Conservation (phyloP, 2,329 filamentous ascomycete genomes). For the Myrmaecium sp. region DNA sequence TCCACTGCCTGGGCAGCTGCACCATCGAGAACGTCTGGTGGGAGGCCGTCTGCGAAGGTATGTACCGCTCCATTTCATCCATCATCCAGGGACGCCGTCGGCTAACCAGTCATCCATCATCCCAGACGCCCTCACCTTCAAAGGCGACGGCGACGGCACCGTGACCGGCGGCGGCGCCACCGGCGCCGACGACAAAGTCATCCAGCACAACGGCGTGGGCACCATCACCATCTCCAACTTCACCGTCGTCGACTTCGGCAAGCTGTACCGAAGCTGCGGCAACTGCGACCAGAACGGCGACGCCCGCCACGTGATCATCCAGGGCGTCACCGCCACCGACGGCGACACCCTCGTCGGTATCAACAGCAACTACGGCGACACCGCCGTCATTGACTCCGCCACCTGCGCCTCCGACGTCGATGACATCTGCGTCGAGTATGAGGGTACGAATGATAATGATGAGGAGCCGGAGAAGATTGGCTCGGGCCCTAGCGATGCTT, state of each 20-base stretch:
- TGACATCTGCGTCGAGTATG: slow-evolving; percentile 19
- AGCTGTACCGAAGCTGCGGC: slow-evolving; percentile 32
- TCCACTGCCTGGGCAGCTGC: slow-evolving; percentile 35
- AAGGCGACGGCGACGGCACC: slow-evolving; percentile 19
- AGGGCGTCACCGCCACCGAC: slow-evolving; percentile 26
- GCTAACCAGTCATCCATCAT: background rate
- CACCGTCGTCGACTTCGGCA: slow-evolving; percentile 20
- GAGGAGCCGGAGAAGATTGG: slow-evolving; percentile 16
- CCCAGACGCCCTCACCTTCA: slow-evolving; percentile 18
- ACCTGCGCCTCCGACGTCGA: slow-evolving; percentile 13
- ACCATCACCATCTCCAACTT: slow-evolving; percentile 21
- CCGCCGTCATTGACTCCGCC: slow-evolving; percentile 16
- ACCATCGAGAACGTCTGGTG: slow-evolving; percentile 31
- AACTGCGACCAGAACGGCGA: slow-evolving; percentile 29
- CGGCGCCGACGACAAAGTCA: slow-evolving; percentile 23
- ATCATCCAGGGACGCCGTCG: background rate
- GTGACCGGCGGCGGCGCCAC: slow-evolving; percentile 25
- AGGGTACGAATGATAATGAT: slow-evolving; percentile 16
- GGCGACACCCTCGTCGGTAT: slow-evolving; percentile 30
- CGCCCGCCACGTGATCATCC: slow-evolving; percentile 27
- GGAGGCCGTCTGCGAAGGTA: slow-evolving; percentile 23
- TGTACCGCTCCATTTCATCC: background rate
- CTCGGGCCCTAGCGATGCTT: slow-evolving; percentile 15
- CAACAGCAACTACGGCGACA: slow-evolving; percentile 36
- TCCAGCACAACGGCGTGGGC: slow-evolving; percentile 27